Evolutionary conservation across 1,284 basidiomycete species (phyloP).

Genomic region (Mycosarcoma maydis): DNA sequence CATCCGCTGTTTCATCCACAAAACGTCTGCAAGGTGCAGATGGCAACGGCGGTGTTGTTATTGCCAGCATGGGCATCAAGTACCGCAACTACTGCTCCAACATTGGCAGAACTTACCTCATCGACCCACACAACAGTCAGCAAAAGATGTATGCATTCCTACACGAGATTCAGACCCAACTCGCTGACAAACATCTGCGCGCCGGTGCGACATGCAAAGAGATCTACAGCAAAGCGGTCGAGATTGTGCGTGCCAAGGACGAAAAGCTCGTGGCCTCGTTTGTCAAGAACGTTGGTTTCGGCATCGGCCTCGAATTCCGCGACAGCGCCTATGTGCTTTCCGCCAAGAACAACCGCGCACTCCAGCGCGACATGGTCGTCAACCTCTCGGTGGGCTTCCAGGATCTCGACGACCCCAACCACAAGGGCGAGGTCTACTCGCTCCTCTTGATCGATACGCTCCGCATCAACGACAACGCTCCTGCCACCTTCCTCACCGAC

Average conservation of each 20-base stretch:
- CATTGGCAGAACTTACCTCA: constrained; percentile 90
- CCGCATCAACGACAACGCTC: constrained; percentile 75
- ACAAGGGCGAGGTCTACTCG: constrained; percentile 81
- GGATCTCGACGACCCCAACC: constrained; percentile 76
- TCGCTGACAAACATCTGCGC: constrained; percentile 77
- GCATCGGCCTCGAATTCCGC: constrained; percentile 80
- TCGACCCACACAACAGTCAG: constrained; percentile 80
- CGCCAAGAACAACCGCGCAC: constrained; percentile 77
- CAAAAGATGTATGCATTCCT: constrained; percentile 80
- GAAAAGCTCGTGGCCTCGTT: constrained; percentile 84
- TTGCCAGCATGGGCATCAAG: constrained; percentile 86
- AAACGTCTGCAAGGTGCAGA: constrained; percentile 76
- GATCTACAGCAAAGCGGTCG: constrained; percentile 80
- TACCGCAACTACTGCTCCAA: constrained; percentile 94
- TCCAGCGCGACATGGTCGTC: constrained; percentile 85
- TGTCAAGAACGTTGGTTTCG: constrained; percentile 90
- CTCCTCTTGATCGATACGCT: constrained; percentile 91
- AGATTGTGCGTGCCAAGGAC: constrained; percentile 79
- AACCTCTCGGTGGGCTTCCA: constrained; percentile 85
- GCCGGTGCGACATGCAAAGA: constrained; percentile 82
- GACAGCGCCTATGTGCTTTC: constrained; percentile 86
- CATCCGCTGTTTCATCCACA: constrained; percentile 83
- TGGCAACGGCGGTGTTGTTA: constrained; percentile 79
- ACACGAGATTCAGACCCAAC: constrained; percentile 80
- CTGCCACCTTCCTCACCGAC: constrained; percentile 77